Base-by-base conservation (phyloP, 495 filamentous ascomycete species). In the Durotheca rogersii region DNA sequence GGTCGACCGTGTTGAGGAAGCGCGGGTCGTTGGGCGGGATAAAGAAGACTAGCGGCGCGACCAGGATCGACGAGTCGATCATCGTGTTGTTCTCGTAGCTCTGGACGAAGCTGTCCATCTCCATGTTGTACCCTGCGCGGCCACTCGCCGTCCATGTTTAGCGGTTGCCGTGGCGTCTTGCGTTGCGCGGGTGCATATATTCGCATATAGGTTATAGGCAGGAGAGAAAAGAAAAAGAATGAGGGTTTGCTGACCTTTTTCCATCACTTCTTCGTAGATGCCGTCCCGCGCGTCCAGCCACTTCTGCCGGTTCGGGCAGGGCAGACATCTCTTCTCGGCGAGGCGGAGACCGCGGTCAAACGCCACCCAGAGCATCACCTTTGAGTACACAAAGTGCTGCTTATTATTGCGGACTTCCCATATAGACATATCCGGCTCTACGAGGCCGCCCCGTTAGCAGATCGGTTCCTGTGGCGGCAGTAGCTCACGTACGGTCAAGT, bases 281-380 rank as follows among this genome's bases (percentile, higher is more conserved):
- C 68, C 64, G 53, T 89, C 85, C 20, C 83, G 72, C 4, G 76
- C 76, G 12, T 62, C 70, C 21, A 85, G 66, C 85, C 85, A 89
- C 29, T 74, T 70, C 41, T 60, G 68, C 0, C 84, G 74, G 57
- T 84, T 81, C 0, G 83, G 85, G 52, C 85, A 89, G 1, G 84
- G 85, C 7, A 89, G 73, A 29, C 80, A 75, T 16, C 85, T 72
- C 62, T 86, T 88, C 27, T 89, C 85, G 1, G 84, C 73, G 2
- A 89, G 75, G 0, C 85, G 82, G 12, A 89, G 65, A 7, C 81
- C 85, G 9, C 85, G 81, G 62, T 88, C 85, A 39, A 89, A 75
- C 31, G 84, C 84, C 3, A 89, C 85, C 85, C 85, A 89, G 16
- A 89, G 71, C 81, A 87, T 86, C 52, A 89, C 76, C 55, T 87